These are phyloP conservation scores for Colletotrichum scovillei DNA, from an alignment of 2,329 filamentous ascomycete species.

Conservation along the genomic window DNA sequence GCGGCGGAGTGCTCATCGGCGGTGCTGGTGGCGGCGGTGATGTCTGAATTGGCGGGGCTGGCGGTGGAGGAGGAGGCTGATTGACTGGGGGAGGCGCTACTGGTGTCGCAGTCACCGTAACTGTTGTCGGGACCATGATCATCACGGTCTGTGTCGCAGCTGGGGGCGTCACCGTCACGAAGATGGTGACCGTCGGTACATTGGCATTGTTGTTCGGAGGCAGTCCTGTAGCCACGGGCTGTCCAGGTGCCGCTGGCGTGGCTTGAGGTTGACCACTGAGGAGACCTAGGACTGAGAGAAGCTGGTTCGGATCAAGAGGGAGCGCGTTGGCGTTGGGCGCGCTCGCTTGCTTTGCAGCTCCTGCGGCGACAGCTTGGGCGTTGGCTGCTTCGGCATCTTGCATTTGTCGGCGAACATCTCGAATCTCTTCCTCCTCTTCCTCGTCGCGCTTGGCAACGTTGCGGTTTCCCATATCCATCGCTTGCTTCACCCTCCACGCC, in stretches of 20 bases:
- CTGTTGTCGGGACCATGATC: constrained; percentile 24
- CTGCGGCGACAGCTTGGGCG: constrained; percentile 8
- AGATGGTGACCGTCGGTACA: constrained; percentile 28
- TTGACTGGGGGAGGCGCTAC: background rate
- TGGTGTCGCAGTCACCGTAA: constrained; percentile 26
- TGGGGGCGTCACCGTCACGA: constrained; percentile 20
- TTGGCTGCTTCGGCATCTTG: constrained; percentile 1
- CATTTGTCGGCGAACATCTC: background rate
- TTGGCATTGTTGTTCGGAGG: constrained; percentile 32
- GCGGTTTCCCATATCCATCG: background rate
- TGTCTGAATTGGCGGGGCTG: background rate
- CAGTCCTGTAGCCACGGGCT: background rate
- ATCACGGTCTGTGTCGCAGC: constrained; percentile 20
- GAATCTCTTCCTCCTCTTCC: background rate
- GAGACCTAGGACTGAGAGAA: constrained; percentile 14
- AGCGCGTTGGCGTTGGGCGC: background rate
- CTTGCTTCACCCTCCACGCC: background rate
- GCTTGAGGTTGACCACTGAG: background rate
- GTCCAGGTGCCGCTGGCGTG: background rate
- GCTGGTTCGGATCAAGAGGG: constrained; percentile 28
- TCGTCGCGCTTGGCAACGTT: background rate
- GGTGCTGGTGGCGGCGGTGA: constrained; percentile 4
- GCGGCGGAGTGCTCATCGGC: background rate
- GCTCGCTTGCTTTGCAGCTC: background rate
- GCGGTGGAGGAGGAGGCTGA: background rate